These are phyloP conservation scores for Tolypocladium pustulatum DNA, from an alignment of 2,329 filamentous ascomycete genomes.

Conservation along the genomic window DNA sequence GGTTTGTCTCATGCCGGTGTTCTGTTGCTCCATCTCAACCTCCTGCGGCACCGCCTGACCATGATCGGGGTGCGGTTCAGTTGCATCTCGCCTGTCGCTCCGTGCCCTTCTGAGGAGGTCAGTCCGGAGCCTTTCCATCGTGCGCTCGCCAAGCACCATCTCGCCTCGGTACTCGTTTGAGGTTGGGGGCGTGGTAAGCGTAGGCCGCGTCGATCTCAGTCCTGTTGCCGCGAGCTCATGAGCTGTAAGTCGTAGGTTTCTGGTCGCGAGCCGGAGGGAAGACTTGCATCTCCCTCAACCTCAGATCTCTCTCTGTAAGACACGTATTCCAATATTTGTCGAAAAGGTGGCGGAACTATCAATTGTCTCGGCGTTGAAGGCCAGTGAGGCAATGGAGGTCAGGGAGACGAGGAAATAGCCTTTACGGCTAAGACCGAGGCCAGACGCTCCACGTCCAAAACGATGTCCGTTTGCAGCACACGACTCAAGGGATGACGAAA, in stretches of 20 bases:
- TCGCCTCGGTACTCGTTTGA: neutral
- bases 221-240: neutral
- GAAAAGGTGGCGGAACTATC: neutral
- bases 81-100: conserved; percentile 12
- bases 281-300: neutral
- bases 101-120: conserved; percentile 21
- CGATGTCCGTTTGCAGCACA: neutral
- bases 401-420: neutral
- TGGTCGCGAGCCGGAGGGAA: neutral
- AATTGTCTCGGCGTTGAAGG: neutral
- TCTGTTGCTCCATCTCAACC: neutral
- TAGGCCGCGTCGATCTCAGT: neutral
- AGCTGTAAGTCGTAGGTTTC: neutral
- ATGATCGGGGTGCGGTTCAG: neutral
- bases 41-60: neutral
- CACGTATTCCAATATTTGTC: neutral
- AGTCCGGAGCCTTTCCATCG: conserved; percentile 21
- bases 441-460: neutral
- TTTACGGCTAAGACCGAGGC: neutral
- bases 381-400: neutral
- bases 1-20: neutral
- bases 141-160: conserved; percentile 11
- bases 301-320: neutral
- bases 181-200: neutral
- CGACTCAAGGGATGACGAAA: neutral